Conservation (phyloP, 495 filamentous ascomycete species). For the Penicillium crystallinum region DNA sequence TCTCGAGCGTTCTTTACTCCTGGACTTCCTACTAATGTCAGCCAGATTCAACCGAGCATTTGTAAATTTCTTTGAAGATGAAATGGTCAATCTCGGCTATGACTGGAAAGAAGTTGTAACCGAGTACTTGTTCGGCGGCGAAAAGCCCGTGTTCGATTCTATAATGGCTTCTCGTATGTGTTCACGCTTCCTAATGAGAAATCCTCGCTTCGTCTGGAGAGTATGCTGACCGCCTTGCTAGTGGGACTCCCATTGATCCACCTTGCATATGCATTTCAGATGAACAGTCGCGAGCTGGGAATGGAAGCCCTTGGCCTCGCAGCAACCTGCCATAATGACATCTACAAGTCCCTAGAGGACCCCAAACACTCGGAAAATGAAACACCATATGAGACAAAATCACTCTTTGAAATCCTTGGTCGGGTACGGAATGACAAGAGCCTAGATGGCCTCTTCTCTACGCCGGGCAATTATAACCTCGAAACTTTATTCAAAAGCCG, state of each 20-base stretch:
- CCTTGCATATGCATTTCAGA: constrained; percentile 80
- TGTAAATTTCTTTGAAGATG: constrained; percentile 88
- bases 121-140: constrained; percentile 69
- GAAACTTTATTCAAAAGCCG: constrained; percentile 59
- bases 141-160: constrained; percentile 72
- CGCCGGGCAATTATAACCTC: constrained; percentile 59
- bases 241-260: constrained; percentile 88
- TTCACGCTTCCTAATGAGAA: not conserved
- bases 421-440: constrained; percentile 47
- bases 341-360: constrained; percentile 77
- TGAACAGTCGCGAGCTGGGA: constrained; percentile 69
- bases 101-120: constrained; percentile 76
- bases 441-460: constrained; percentile 52
- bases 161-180: constrained; percentile 71
- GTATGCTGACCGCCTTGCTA: constrained; percentile 21
- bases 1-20: not conserved
- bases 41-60: constrained; percentile 79
- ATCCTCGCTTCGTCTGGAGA: not conserved
- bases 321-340: constrained; percentile 63
- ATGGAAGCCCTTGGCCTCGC: constrained; percentile 76
- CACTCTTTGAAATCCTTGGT: constrained; percentile 61
- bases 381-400: constrained; percentile 46
- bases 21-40: not conserved
- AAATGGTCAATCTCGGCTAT: constrained; percentile 68
- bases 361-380: constrained; percentile 54